These are phyloP conservation scores for Cicer chorassanicum DNA, from an alignment of 306 rosid genomes.

Conservation along the genomic window DNA sequence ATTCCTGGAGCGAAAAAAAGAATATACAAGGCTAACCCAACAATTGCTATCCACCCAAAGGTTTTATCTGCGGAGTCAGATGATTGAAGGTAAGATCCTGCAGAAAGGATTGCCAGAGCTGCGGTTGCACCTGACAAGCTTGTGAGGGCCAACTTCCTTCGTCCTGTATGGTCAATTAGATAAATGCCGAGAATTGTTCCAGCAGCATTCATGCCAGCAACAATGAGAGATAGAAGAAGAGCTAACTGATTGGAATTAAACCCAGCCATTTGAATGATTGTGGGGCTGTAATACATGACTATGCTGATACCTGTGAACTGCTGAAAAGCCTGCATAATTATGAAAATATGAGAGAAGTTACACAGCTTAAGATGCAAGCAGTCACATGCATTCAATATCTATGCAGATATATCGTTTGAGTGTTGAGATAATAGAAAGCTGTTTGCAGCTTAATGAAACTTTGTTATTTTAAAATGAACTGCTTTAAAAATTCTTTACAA, in stretches of 20 bases:
- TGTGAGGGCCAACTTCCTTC: slow-evolving; percentile 67
- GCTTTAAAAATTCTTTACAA: slow-evolving; percentile 3
- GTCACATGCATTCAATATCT: background rate
- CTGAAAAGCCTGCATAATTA: slow-evolving; percentile 70
- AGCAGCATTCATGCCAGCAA: slow-evolving; percentile 73
- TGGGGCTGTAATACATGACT: slow-evolving; percentile 54
- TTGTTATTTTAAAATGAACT: background rate
- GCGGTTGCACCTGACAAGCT: slow-evolving; percentile 66
- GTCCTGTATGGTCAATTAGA: slow-evolving; percentile 68
- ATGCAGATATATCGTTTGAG: background rate
- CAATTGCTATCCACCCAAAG: slow-evolving; percentile 65
- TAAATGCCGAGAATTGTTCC: slow-evolving; percentile 76
- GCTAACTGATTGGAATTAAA: slow-evolving; percentile 71
- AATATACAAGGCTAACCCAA: slow-evolving; percentile 68
- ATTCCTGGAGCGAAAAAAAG: slow-evolving; percentile 74
- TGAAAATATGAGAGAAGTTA: slow-evolving; percentile 12
- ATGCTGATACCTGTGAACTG: slow-evolving; percentile 86
- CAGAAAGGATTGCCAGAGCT: slow-evolving; percentile 62
- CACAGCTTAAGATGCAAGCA: background rate
- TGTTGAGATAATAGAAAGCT: slow-evolving; percentile 9
- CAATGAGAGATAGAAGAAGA: slow-evolving; percentile 63
- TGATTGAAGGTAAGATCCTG: slow-evolving; percentile 53
- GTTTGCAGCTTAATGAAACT: slow-evolving; percentile 15
- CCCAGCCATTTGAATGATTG: slow-evolving; percentile 78
- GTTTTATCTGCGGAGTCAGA: slow-evolving; percentile 47